A percentile compares a stretch with the other conserved stretches of the same genome.
These are phyloP conservation scores for Ceratocystis eucalypticola DNA, from an alignment of 2,329 filamentous ascomycete species.

Conservation along the genomic window DNA sequence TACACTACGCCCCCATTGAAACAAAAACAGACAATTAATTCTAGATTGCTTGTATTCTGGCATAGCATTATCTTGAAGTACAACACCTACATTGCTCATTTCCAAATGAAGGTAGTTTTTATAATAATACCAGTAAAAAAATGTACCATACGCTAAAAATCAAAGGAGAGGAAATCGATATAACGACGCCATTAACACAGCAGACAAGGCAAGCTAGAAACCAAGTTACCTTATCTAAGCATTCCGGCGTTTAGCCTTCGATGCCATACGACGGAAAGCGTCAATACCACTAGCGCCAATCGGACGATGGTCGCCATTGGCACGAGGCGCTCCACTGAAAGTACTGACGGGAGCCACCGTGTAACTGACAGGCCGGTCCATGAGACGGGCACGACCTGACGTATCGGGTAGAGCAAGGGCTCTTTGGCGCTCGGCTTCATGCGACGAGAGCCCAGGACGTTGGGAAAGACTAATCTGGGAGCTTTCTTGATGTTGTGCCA, in stretches of 20 bases:
- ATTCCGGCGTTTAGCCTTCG: constrained; percentile 43
- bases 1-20: too few relatives aligned
- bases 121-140: background rate
- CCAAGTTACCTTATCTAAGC: constrained; percentile 10
- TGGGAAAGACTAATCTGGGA: constrained; percentile 39
- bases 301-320: constrained; percentile 36
- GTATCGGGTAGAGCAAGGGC: constrained; percentile 42
- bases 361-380: constrained; percentile 42
- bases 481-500: constrained; percentile 37
- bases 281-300: constrained; percentile 51
- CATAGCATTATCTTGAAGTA: too few relatives aligned
- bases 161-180: background rate
- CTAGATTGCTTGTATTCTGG: too few relatives aligned
- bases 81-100: background rate
- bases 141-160: background rate
- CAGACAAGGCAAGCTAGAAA: background rate
- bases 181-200: background rate
- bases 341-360: constrained; percentile 49
- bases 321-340: constrained; percentile 36
- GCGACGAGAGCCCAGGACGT: constrained; percentile 32
- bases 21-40: too few relatives aligned
- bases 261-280: constrained; percentile 52
- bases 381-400: constrained; percentile 44
- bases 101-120: background rate
- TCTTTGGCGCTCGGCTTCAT: constrained; percentile 43